A percentile compares a stretch with the other conserved stretches of the same genome.
Conservation (phyloP, 345 rosid genomes). For the Eucalyptus cloeziana region DNA sequence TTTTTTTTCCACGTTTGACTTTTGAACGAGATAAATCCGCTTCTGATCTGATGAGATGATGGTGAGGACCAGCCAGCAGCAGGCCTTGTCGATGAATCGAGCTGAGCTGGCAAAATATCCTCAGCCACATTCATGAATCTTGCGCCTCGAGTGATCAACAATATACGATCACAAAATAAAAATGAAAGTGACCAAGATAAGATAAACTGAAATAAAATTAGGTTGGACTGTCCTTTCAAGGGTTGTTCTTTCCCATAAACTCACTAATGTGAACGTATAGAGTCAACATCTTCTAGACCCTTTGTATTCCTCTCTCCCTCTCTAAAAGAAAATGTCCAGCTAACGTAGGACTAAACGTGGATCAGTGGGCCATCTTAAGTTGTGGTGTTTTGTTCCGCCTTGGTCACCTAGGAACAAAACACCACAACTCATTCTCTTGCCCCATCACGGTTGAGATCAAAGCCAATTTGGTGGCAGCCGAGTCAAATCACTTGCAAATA, state of each 20-base stretch:
- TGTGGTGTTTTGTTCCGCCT: neutral
- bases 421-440: neutral
- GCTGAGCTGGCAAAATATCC: neutral
- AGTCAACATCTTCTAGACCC: neutral
- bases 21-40: neutral
- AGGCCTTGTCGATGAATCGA: neutral
- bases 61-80: neutral
- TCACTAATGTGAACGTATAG: neutral
- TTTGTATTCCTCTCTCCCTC: neutral
- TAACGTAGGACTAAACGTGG: neutral
- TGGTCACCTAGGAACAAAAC: neutral
- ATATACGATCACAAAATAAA: neutral
- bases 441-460: no score
- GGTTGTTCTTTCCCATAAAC: neutral
- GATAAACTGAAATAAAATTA: neutral
- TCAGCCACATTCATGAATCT: neutral
- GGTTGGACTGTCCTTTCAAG: neutral
- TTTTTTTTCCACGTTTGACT: neutral
- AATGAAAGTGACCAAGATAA: neutral
- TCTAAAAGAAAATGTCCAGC: neutral
- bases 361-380: neutral
- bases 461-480: neutral
- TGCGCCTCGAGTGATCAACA: neutral
- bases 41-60: neutral
- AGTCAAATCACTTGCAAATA: neutral